Base-by-base conservation (phyloP, 192 early-diverging fungal genomes). In the Podila minutissima region DNA sequence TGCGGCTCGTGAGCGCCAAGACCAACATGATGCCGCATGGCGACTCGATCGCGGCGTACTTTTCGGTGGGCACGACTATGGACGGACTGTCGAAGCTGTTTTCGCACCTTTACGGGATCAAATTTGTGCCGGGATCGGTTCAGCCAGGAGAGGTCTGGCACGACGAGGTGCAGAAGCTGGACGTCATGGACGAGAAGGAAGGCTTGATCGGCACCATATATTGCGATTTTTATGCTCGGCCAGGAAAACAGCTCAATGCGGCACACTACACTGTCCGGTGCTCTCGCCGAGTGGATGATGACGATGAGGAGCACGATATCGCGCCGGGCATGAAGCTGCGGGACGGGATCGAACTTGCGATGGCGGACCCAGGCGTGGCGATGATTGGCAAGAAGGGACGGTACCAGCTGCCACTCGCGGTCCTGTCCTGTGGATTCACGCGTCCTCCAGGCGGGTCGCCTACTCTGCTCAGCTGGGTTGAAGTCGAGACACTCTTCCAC, bases 401-500 rank as follows among this genome's bases (percentile, higher is more conserved):
- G 12, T 92, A 88, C 74, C 94, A 95, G 65, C 69, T 92, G 19
- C 93, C 94, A 4, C 84, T 94, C 1, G 88, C 94, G 5, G 94
- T 91, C 0, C 72, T 95, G 58, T 93, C 91, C 17, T 94, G 92
- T 71, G 91, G 93, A 55, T 95, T 94, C 60, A 70, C 89, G 7
- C 68, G 71, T 24, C 87, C 90, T 46, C 48, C 37, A 57, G 58
- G 74, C 37, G 74, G 78, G 15, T 67, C 72, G 19, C 94, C 96
- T 6, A 82, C 89, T 7, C 69, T 96, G 51, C 75, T 99, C 70
- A 89, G 84, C 35, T 89, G 93, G 86, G 78, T 76, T 63, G 96
- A 98, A 73, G 93, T 98, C 31, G 97, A 98, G 77, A 99, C 98
- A 0, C 82, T 98, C 4, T 99, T 98, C 84, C 98, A 99, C 82